Percentiles rank a stretch among this genome's conserved stretches.
Conservation (phyloP, 2,329 filamentous ascomycete genomes). For the Colletotrichum sp. region DNA sequence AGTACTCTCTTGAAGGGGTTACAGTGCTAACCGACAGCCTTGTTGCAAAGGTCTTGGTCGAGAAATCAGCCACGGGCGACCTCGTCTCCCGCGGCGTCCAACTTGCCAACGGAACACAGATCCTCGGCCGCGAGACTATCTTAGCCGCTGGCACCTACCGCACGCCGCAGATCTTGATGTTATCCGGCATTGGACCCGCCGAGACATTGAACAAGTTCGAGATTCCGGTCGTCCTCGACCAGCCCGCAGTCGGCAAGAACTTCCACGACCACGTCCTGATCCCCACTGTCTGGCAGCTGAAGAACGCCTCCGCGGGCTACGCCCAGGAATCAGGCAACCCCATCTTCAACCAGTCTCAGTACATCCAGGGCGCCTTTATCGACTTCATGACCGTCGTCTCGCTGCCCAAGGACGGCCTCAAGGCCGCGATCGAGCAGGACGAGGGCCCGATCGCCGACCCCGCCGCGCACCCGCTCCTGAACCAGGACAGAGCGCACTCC, state of each 20-base stretch:
- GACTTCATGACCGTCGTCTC: conserved; percentile 40
- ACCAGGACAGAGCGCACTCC: neutral
- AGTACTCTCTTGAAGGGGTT: conserved; percentile 28
- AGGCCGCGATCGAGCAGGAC: conserved; percentile 35
- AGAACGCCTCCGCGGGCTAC: conserved; percentile 35
- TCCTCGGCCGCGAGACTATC: conserved; percentile 31
- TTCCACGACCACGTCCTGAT: conserved; percentile 24
- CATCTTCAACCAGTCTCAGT: conserved; percentile 37
- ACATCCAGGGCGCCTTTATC: conserved; percentile 35
- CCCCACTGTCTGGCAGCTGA: conserved; percentile 34
- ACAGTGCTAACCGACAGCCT: conserved; percentile 25
- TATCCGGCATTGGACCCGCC: neutral
- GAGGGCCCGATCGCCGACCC: conserved; percentile 35
- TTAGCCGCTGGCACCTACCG: neutral
- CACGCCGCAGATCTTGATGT: neutral
- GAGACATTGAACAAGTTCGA: neutral
- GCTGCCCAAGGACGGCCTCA: conserved; percentile 33
- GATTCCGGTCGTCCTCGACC: neutral
- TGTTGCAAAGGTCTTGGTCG: conserved; percentile 24
- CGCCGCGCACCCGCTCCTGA: conserved; percentile 35
- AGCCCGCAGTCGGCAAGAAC: neutral
- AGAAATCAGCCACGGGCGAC: neutral
- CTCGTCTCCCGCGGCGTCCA: conserved; percentile 28
- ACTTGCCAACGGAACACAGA: conserved; percentile 29
- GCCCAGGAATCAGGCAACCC: conserved; percentile 37